Base-by-base conservation (phyloP, 306 rosid species). In the Ammopiptanthus mongolicus region DNA sequence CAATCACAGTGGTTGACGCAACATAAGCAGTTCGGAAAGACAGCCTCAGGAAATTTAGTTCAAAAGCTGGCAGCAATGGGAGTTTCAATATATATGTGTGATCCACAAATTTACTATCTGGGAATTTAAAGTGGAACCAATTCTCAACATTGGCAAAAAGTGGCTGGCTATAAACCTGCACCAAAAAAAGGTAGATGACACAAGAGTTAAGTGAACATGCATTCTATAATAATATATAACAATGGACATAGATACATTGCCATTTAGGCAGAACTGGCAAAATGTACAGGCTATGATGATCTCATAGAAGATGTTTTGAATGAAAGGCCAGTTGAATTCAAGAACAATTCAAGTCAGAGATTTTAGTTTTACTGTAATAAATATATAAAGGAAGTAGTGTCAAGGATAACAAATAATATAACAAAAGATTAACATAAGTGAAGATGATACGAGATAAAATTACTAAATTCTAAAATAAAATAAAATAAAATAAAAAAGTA, bases 81-180 rank as follows among this genome's bases (percentile, higher is more conserved):
- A 83, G 69, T 42, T 85, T 87, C 53, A 85, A 22, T 9, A 22
- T 57, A 72, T 85, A 73, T 19, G 67, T 59, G 5, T 77, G 72
- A 79, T 87, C 71, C 56, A 89, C 81, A 77, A 89, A 80, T 81
- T 77, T 63, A 65, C 80, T 77, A 8, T 78, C 60, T 5, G 87
- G 71, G 67, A 77, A 84, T 34, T 44, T 71, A 5, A 56, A 59
- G 7, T 66, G 81, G 14, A 81, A 81, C 91, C 91, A 89, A 63
- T 25, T 84, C 74, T 89, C 95, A 11, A 84, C 84, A 33, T 51
- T 81, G 1, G 88, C 91, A 75, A 74, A 89, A 56, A 85, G 80
- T 58, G 95, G 90, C 65, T 89, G 95, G 61, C 95, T 67, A 69
- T 71, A 87, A 60, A 89, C 86, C 95, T 89, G 88, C 73, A 77